phyloP scores from a whole-genome alignment of 257 asterid species.

The Lycium ferocissimum region DNA sequence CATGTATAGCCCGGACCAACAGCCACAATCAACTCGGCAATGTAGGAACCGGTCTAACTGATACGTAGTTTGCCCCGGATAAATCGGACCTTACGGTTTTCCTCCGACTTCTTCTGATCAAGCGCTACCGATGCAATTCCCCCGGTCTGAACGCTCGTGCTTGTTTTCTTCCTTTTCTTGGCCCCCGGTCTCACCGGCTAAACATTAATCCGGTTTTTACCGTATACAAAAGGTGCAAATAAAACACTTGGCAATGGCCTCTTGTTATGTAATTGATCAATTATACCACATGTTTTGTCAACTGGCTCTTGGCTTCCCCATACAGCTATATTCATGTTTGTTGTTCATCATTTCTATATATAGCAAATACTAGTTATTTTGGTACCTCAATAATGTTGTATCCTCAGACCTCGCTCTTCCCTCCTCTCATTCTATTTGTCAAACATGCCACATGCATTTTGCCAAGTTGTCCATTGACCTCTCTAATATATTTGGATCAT shows the following conservation, averaged over 20 bases:
- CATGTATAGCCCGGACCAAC: no score
- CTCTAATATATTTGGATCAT: slow-evolving; percentile 1
- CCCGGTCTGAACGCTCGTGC: no score
- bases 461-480: slow-evolving; percentile 22
- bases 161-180: no score
- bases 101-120: no score
- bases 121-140: no score
- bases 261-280: neutral
- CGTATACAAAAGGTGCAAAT: no score
- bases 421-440: slow-evolving; percentile 14
- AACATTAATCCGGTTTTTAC: no score
- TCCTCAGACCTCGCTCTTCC: neutral
- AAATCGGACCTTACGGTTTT: no score
- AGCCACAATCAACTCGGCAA: no score
- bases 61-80: no score
- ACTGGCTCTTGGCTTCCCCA: slow-evolving; percentile 29
- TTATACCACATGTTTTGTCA: neutral
- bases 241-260: neutral
- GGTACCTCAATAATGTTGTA: slow-evolving; percentile 7
- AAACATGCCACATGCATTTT: slow-evolving; percentile 11
- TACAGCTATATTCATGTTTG: neutral
- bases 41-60: no score
- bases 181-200: no score
- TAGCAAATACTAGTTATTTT: slow-evolving; percentile 20
- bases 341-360: neutral